A percentile compares a stretch with the other conserved stretches of the same genome.
phyloP scores from a whole-genome alignment of 176 grass and related monocot species.

The Oryza brachyantha region DNA sequence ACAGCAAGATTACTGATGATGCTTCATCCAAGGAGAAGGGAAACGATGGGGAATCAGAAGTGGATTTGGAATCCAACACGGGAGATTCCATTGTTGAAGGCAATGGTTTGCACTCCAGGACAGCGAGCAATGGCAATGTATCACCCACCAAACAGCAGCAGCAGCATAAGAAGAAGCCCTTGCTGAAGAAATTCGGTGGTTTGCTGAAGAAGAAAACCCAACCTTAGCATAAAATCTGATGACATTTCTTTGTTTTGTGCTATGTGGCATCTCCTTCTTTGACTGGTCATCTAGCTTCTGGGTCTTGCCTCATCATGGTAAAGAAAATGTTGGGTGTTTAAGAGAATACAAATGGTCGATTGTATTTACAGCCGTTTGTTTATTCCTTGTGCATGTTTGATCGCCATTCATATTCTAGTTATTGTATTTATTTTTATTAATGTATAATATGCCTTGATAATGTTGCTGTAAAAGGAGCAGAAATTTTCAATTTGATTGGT shows the following conservation, averaged over 20 bases:
- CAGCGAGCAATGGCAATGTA: constrained; percentile 24
- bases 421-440: constrained; percentile 33
- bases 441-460: constrained; percentile 9
- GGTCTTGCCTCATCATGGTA: constrained; percentile 12
- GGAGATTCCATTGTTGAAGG: constrained; percentile 41
- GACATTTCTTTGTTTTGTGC: constrained; percentile 29
- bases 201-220: constrained; percentile 82
- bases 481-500: neutral
- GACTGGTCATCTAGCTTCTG: constrained; percentile 40
- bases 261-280: constrained; percentile 40
- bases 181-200: constrained; percentile 74
- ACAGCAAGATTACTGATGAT: constrained; percentile 52
- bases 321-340: constrained; percentile 38
- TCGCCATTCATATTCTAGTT: constrained; percentile 23
- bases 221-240: constrained; percentile 49
- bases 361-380: constrained; percentile 35
- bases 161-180: constrained; percentile 82
- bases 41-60: constrained; percentile 38
- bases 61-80: constrained; percentile 58
- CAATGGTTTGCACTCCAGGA: constrained; percentile 33
- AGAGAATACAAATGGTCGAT: constrained; percentile 38
- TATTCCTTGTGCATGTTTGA: constrained; percentile 28
- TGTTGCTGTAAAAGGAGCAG: constrained; percentile 6
- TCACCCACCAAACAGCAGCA: constrained; percentile 54
- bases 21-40: constrained; percentile 48